Conservation (phyloP, 2,329 filamentous ascomycete genomes). For the Pseudocercospora fuligena region DNA sequence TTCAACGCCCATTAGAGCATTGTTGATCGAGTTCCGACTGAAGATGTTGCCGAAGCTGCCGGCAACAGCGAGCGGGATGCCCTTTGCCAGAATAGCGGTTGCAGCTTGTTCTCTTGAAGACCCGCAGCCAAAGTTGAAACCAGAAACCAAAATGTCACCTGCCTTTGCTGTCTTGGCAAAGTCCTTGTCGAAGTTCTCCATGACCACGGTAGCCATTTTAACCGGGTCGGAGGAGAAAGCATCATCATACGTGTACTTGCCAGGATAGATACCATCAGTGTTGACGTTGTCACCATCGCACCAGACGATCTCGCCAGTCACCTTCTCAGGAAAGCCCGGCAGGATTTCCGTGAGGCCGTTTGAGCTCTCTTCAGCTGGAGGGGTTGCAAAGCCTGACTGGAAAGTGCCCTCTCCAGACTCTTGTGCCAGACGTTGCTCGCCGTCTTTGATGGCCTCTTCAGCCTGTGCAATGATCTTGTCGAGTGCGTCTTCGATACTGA, state of each 20-base stretch:
- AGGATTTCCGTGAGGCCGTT: constrained; percentile 69
- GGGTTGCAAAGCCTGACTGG: constrained; percentile 32
- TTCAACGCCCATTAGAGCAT: constrained; percentile 74
- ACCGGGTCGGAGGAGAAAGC: constrained; percentile 72
- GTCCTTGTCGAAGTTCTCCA: constrained; percentile 86
- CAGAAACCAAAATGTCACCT: constrained; percentile 81
- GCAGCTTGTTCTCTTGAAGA: constrained; percentile 84
- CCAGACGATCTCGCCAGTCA: constrained; percentile 86
- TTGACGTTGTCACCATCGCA: constrained; percentile 86
- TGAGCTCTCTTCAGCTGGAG: constrained; percentile 33
- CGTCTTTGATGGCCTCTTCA: constrained; percentile 64
- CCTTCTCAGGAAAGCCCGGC: constrained; percentile 82
- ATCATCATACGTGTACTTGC: constrained; percentile 92
- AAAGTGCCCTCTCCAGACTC: constrained; percentile 36
- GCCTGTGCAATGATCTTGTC: constrained; percentile 72
- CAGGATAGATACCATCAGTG: constrained; percentile 91
- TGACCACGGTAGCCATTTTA: constrained; percentile 86
- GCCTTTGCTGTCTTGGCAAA: constrained; percentile 68
- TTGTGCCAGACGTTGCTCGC: constrained; percentile 53
- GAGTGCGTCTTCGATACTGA: constrained; percentile 71
- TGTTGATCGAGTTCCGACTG: constrained; percentile 77
- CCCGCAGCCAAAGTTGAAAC: constrained; percentile 89
- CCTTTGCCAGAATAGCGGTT: constrained; percentile 80
- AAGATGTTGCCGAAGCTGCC: constrained; percentile 88
- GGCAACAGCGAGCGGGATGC: constrained; percentile 78